Percentiles rank a stretch among this genome's conserved stretches.
Evolutionary conservation across 495 filamentous ascomycete species (phyloP).

Genomic region (Talaromyces wortmannii): DNA sequence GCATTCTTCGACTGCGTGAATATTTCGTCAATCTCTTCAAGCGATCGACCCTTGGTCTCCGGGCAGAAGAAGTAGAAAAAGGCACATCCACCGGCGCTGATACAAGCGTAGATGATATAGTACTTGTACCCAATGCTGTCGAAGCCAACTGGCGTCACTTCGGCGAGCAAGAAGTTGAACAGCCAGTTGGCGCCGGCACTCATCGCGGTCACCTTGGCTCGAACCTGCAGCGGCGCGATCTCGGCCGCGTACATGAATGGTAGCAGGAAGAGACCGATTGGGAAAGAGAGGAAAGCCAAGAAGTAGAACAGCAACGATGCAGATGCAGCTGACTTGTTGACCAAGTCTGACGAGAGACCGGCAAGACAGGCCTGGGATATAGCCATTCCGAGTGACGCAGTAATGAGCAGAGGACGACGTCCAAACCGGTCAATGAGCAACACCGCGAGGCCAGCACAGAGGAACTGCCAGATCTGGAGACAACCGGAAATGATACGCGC

Average conservation of each 20-base stretch:
- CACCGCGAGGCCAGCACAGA: slow-evolving; percentile 15
- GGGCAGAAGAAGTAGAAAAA: slow-evolving; percentile 58
- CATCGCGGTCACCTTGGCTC: slow-evolving; percentile 56
- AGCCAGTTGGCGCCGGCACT: slow-evolving; percentile 32
- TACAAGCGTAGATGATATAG: slow-evolving; percentile 56
- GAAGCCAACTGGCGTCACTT: slow-evolving; percentile 58
- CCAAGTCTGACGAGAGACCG: slow-evolving; percentile 19
- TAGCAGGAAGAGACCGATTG: slow-evolving; percentile 59
- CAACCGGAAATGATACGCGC: slow-evolving; percentile 16
- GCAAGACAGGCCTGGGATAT: slow-evolving; percentile 53
- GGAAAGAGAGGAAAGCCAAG: slow-evolving; percentile 59
- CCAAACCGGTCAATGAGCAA: slow-evolving; percentile 19
- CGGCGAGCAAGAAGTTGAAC: slow-evolving; percentile 42
- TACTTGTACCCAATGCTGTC: slow-evolving; percentile 53
- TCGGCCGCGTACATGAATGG: slow-evolving; percentile 58
- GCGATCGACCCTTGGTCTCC: slow-evolving; percentile 53
- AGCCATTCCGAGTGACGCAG: slow-evolving; percentile 54
- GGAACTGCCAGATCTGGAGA: slow-evolving; percentile 20
- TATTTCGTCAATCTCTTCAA: slow-evolving; percentile 62
- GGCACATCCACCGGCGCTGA: slow-evolving; percentile 54
- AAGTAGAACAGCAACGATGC: slow-evolving; percentile 48
- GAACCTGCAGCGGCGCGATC: slow-evolving; percentile 54
- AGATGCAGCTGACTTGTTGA: slow-evolving; percentile 19
- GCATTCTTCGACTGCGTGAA: slow-evolving; percentile 43
- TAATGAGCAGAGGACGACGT: slow-evolving; percentile 48